These are phyloP conservation scores for Penicillium pulvis DNA, from an alignment of 495 filamentous ascomycete genomes.

Conservation along the genomic window DNA sequence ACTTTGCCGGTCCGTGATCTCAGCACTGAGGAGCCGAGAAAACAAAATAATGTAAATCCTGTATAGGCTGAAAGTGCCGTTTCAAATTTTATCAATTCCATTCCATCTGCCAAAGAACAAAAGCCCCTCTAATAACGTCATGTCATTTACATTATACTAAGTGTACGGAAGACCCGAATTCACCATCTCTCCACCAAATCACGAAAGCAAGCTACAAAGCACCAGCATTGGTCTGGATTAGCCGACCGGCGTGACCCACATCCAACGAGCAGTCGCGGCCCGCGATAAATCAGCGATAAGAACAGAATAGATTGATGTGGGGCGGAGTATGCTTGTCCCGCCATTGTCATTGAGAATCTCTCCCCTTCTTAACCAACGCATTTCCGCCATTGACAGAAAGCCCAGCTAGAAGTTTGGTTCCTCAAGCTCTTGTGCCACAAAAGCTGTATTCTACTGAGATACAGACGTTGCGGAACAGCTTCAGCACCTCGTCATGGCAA, in stretches of 20 bases:
- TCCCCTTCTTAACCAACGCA: not conserved
- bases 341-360: not conserved
- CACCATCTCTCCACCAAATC: constrained; percentile 11
- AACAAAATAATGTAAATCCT: too few species aligned
- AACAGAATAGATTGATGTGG: not conserved
- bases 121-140: not conserved
- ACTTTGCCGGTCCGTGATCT: too few species aligned
- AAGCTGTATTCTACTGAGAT: not conserved
- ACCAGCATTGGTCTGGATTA: not conserved
- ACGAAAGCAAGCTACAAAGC: constrained; percentile 7
- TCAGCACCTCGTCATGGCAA: not conserved
- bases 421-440: not conserved
- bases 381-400: not conserved
- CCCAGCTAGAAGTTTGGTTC: not conserved
- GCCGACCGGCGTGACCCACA: constrained; percentile 1
- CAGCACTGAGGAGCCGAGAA: too few species aligned
- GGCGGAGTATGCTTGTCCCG: constrained; percentile 8
- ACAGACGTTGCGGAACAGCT: not conserved
- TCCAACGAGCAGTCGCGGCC: not conserved
- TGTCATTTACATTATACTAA: not conserved
- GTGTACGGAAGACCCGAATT: not conserved
- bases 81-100: too few species aligned
- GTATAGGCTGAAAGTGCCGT: too few species aligned
- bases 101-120: not conserved
- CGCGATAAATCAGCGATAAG: not conserved